A percentile compares a stretch with the other conserved stretches of the same genome.
Conservation (phyloP, 1,284 basidiomycete species). For the Ceratobasidium sp. region DNA sequence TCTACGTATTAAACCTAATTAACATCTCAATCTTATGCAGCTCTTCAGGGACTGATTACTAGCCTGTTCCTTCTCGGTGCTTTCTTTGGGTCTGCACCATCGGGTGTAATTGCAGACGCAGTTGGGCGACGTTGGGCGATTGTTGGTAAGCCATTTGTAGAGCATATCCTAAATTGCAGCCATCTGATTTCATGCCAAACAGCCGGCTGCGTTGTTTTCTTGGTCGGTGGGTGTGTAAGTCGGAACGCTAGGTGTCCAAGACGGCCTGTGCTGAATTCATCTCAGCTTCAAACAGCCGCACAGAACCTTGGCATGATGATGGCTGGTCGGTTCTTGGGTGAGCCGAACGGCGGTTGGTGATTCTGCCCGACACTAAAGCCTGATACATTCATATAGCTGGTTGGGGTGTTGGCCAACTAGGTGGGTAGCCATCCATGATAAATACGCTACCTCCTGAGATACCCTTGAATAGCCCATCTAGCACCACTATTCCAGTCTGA, state of each 20-base stretch:
- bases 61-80: conserved; percentile 33
- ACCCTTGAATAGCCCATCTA: conserved; percentile 63
- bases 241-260: background rate
- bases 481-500: conserved; percentile 64
- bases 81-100: conserved; percentile 27
- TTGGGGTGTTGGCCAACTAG: conserved; percentile 30
- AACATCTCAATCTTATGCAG: conserved; percentile 49
- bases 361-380: too few species aligned
- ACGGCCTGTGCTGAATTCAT: background rate
- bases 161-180: background rate
- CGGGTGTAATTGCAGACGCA: conserved; percentile 49
- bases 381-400: conserved; percentile 22
- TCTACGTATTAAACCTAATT: conserved; percentile 56
- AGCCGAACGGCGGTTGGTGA: conserved; percentile 43
- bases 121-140: conserved; percentile 50
- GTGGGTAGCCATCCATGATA: background rate
- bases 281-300: conserved; percentile 57
- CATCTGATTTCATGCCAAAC: background rate
- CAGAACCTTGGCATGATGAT: conserved; percentile 66
- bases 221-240: conserved; percentile 59
- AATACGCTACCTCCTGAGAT: conserved; percentile 44
- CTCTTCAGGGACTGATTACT: conserved; percentile 7
- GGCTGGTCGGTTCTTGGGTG: conserved; percentile 67
- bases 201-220: conserved; percentile 52
- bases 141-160: conserved; percentile 42